These are phyloP conservation scores for Pogostemon cablin DNA, from an alignment of 257 asterid species.

Conservation along the genomic window DNA sequence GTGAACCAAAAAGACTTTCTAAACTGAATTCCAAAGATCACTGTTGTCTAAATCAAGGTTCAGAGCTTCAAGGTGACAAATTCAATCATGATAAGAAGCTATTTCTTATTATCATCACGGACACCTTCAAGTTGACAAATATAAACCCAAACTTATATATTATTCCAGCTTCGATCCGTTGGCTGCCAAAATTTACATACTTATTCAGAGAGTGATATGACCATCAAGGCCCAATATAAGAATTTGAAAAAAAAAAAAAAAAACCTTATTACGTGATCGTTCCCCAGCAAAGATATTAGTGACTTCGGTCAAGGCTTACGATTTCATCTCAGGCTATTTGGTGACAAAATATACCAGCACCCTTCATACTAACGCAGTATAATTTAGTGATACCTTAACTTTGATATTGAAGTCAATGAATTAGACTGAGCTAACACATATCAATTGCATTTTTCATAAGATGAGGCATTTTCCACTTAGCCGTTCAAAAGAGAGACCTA, in stretches of 20 bases:
- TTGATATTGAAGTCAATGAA: not conserved
- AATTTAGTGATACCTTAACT: not conserved
- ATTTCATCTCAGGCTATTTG: not conserved
- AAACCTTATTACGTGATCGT: no score
- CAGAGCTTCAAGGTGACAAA: not conserved
- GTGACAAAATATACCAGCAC: not conserved
- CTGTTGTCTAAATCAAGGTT: no score
- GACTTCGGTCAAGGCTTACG: not conserved
- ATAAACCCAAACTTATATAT: not conserved
- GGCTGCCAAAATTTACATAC: not conserved
- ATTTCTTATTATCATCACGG: not conserved
- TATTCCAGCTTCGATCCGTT: not conserved
- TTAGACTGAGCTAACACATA: conserved; percentile 4
- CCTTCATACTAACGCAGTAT: not conserved
- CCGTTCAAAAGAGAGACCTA: not conserved
- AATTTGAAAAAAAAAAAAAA: not conserved
- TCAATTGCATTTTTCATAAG: not conserved
- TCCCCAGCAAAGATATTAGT: not conserved
- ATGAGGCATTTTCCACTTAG: not conserved
- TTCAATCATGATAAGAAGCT: not conserved
- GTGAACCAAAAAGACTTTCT: not conserved
- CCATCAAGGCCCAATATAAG: not conserved
- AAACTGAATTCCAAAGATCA: not conserved
- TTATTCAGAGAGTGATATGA: not conserved
- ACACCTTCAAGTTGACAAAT: not conserved